A percentile compares a stretch with the other conserved stretches of the same genome.
Evolutionary conservation across 768 basidiomycete species (phyloP).

Genomic region (Hysterangium stoloniferum): DNA sequence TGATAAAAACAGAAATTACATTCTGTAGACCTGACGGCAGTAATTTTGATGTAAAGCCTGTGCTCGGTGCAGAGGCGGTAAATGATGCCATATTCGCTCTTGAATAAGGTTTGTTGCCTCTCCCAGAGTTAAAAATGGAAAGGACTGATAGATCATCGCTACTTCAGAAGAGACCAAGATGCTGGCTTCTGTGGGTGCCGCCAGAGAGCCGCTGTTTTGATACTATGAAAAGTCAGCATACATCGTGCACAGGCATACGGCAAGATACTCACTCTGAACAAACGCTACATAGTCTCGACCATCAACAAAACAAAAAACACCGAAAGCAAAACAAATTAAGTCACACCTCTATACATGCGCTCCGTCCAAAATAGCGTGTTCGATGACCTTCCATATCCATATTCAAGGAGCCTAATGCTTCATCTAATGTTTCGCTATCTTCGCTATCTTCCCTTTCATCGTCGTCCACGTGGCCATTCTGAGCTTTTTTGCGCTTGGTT

Average conservation of each 20-base stretch:
- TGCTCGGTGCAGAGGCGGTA: slow-evolving; percentile 9
- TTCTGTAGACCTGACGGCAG: slow-evolving; percentile 1
- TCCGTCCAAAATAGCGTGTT: slow-evolving; percentile 5
- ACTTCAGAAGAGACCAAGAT: slow-evolving; percentile 10
- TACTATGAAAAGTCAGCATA: not conserved
- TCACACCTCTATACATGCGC: slow-evolving; percentile 10
- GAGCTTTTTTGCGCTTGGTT: slow-evolving; percentile 1
- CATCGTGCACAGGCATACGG: not conserved
- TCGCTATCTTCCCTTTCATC: slow-evolving; percentile 2
- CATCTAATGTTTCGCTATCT: slow-evolving; percentile 4
- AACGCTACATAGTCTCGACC: not conserved
- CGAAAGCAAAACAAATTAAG: not conserved
- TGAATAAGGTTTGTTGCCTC: slow-evolving; percentile 10
- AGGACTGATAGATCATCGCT: slow-evolving; percentile 11
- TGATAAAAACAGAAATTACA: slow-evolving; percentile 3
- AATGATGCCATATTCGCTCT: slow-evolving; percentile 10
- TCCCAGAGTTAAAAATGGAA: slow-evolving; percentile 7
- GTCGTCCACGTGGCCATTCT: slow-evolving; percentile 1
- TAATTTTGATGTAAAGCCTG: slow-evolving; percentile 6
- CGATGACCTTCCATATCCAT: slow-evolving; percentile 2
- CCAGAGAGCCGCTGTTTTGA: not conserved
- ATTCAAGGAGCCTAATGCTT: slow-evolving; percentile 3
- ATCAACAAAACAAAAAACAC: not conserved
- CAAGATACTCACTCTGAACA: not conserved
- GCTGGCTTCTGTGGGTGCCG: not conserved